phyloP scores from a whole-genome alignment of 1,284 basidiomycete genomes.

The Hypsizygus ulmarius region DNA sequence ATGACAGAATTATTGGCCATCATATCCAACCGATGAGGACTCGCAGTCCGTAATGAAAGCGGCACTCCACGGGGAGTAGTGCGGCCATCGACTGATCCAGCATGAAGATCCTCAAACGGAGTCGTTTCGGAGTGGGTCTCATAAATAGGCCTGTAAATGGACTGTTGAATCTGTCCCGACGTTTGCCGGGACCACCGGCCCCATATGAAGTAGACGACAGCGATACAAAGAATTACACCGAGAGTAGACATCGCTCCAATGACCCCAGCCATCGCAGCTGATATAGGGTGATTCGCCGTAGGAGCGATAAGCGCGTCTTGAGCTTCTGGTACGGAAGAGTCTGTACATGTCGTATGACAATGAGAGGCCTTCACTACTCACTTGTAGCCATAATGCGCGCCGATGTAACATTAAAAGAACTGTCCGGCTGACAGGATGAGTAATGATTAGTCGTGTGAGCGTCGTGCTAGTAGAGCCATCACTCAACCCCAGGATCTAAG shows the following conservation, averaged over 20 bases:
- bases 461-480: background rate
- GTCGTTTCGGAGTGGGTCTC: conserved; percentile 1
- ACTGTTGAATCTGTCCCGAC: background rate
- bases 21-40: background rate
- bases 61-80: background rate
- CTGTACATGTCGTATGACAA: too few species aligned
- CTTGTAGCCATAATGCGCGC: too few species aligned
- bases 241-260: conserved; percentile 16
- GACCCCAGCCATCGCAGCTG: conserved; percentile 5
- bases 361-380: too few species aligned
- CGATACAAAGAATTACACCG: conserved; percentile 8
- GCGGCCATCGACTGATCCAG: background rate
- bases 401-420: too few species aligned
- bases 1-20: conserved; percentile 6
- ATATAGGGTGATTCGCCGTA: background rate
- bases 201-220: conserved; percentile 5
- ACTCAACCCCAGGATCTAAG: background rate
- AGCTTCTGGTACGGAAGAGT: background rate
- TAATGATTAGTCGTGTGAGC: background rate
- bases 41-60: background rate
- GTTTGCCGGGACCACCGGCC: conserved; percentile 5
- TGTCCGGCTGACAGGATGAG: background rate
- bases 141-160: conserved; percentile 8
- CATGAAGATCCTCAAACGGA: conserved; percentile 9
- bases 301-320: background rate